Evolutionary conservation across 176 grass and related monocot species (phyloP).

Genomic region (Musa schizocarpa): DNA sequence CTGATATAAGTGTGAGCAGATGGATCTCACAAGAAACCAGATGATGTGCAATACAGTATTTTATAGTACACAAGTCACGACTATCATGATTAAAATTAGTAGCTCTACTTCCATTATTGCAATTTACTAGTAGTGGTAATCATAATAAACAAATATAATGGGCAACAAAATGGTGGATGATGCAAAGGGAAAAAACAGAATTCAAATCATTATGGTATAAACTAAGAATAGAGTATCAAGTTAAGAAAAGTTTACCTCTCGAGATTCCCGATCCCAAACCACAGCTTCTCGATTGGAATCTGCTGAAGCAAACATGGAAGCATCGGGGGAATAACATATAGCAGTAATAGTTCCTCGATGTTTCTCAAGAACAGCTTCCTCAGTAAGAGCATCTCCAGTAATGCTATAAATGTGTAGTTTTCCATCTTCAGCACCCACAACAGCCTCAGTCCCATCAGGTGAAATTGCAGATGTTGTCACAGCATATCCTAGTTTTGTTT

Average conservation of each 20-base stretch:
- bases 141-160: too few relatives aligned
- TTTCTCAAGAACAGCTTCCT: constrained; percentile 83
- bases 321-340: constrained; percentile 81
- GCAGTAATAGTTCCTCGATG: constrained; percentile 83
- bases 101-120: neutral
- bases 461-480: constrained; percentile 71
- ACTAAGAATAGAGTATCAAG: neutral
- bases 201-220: too few relatives aligned
- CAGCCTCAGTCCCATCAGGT: constrained; percentile 72
- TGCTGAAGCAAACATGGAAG: constrained; percentile 92
- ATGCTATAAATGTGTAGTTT: constrained; percentile 76
- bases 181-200: neutral
- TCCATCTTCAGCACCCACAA: constrained; percentile 84
- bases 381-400: constrained; percentile 47
- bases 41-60: neutral
- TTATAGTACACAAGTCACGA: neutral
- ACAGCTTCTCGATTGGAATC: constrained; percentile 94
- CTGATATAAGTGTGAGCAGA: neutral
- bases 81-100: neutral
- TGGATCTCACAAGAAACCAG: neutral
- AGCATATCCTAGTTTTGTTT: constrained; percentile 54
- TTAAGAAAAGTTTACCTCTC: constrained; percentile 52
- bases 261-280: constrained; percentile 74
- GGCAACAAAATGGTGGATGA: neutral
- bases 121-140: neutral